Evolutionary conservation across 441 rosid species (phyloP).

Genomic region (Mallotus repandus): DNA sequence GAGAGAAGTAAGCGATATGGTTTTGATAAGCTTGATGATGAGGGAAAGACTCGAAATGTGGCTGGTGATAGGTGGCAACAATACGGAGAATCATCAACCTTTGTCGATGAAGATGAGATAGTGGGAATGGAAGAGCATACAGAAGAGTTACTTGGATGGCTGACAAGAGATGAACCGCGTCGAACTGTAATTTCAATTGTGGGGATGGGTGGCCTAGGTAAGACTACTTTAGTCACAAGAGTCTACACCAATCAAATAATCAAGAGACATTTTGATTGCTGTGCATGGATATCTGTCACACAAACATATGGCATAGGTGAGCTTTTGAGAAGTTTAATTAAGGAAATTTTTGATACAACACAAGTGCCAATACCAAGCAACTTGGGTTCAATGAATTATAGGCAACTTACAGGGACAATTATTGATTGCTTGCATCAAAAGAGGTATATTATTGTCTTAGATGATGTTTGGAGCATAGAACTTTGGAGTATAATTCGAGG

Average conservation of each 20-base stretch:
- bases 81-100: conserved; percentile 24
- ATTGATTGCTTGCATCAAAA: conserved; percentile 21
- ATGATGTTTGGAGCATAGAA: conserved; percentile 36
- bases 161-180: conserved; percentile 19
- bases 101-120: conserved; percentile 30
- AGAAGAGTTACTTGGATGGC: conserved; percentile 21
- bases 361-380: conserved; percentile 6
- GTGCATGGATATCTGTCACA: conserved; percentile 31
- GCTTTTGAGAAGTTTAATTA: conserved; percentile 25
- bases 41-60: conserved; percentile 12
- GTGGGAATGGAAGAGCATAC: conserved; percentile 29
- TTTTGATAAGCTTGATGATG: conserved; percentile 23
- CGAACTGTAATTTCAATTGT: conserved; percentile 27
- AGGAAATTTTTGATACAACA: conserved; percentile 15
- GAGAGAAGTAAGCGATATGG: conserved; percentile 33
- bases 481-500: conserved; percentile 26
- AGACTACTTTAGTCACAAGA: conserved; percentile 28
- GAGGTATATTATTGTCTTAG: conserved; percentile 29
- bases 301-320: conserved; percentile 20
- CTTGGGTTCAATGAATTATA: conserved; percentile 21
- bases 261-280: conserved; percentile 22
- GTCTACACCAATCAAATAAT: conserved; percentile 18
- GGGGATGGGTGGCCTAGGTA: conserved; percentile 36
- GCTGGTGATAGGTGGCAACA: conserved; percentile 10
- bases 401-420: conserved; percentile 21